These are phyloP conservation scores for Eucalyptus grandis DNA, from an alignment of 345 rosid species.

Conservation along the genomic window DNA sequence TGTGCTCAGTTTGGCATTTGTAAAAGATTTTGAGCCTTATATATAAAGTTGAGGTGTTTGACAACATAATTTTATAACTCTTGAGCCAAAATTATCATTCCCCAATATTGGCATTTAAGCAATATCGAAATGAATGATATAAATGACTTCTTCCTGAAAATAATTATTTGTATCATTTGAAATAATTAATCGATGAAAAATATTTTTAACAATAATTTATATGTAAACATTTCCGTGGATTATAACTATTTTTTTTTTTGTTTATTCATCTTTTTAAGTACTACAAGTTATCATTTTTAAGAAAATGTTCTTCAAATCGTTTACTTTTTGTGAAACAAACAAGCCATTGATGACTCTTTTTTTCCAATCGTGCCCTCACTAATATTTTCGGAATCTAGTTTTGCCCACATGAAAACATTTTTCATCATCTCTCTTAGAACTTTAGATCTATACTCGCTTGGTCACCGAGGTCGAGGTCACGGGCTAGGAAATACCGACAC, in stretches of 20 bases:
- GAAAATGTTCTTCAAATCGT: not conserved
- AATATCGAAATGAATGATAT: not conserved
- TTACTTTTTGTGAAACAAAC: not conserved
- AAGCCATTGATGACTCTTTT: not conserved
- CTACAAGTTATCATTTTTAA: not conserved
- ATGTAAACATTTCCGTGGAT: accelerated
- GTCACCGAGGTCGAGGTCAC: accelerated
- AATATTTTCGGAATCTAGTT: no score
- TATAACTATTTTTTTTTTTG: no score
- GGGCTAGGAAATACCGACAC: not conserved
- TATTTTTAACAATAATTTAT: no score
- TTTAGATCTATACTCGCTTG: not conserved
- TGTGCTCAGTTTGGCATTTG: not conserved
- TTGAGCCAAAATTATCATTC: no score
- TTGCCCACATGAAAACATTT: not conserved
- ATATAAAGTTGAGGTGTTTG: not conserved
- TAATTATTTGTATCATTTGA: not conserved
- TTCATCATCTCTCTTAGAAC: accelerated
- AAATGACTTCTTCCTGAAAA: accelerated
- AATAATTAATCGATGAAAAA: no score
- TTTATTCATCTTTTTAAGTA: not conserved
- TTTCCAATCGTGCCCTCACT: not conserved
- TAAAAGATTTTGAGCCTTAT: not conserved
- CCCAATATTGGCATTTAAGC: not conserved
- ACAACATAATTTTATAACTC: not conserved